Percentiles rank a stretch among this genome's conserved stretches.
Evolutionary conservation across 1,139 yeast species (phyloP).

Genomic region (Diutina catenulata): DNA sequence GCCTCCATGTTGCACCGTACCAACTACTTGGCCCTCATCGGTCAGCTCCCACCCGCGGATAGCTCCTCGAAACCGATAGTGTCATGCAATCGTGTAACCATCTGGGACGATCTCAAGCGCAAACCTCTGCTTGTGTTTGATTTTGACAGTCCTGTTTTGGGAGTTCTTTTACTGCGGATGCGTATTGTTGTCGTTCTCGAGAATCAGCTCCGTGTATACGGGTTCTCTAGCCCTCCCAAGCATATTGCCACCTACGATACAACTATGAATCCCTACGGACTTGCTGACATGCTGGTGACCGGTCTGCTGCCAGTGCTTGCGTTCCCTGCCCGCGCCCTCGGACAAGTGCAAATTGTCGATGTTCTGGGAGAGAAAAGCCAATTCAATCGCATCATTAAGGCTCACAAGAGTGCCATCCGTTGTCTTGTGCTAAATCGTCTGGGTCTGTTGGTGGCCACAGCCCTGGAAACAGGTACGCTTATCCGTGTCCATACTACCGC

Average conservation of each 20-base stretch:
- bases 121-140: constrained; percentile 66
- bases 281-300: constrained; percentile 48
- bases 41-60: constrained; percentile 54
- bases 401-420: constrained; percentile 65
- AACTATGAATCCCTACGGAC: constrained; percentile 51
- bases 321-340: constrained; percentile 57
- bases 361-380: constrained; percentile 51
- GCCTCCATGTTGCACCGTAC: constrained; percentile 82
- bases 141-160: constrained; percentile 62
- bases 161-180: constrained; percentile 63
- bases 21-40: constrained; percentile 78
- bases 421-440: constrained; percentile 55
- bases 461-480: constrained; percentile 80
- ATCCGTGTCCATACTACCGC: constrained; percentile 68
- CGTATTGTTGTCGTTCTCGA: constrained; percentile 62
- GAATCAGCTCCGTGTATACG: constrained; percentile 61
- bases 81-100: constrained; percentile 64
- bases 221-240: constrained; percentile 71
- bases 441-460: constrained; percentile 80
- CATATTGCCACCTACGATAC: constrained; percentile 64
- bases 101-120: constrained; percentile 86
- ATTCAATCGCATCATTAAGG: constrained; percentile 63
- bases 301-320: constrained; percentile 41
- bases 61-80: constrained; percentile 46
- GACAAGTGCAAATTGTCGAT: constrained; percentile 74